Conservation (phyloP, 768 basidiomycete species). For the Leccinum ochraceum region DNA sequence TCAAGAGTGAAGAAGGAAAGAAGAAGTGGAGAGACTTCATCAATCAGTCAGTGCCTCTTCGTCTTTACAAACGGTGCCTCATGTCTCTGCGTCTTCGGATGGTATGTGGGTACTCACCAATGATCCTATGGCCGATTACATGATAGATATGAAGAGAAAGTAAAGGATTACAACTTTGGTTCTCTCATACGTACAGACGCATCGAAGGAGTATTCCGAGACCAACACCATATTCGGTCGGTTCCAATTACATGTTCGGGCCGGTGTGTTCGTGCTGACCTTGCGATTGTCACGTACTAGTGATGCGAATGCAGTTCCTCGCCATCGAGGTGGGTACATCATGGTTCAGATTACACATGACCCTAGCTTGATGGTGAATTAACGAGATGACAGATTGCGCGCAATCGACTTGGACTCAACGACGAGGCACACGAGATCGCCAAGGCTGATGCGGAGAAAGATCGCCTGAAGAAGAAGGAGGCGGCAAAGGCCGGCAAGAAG, state of each 20-base stretch:
- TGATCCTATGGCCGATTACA: not conserved
- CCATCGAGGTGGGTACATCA: slow-evolving; percentile 66
- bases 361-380: slow-evolving; percentile 3
- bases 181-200: slow-evolving; percentile 87
- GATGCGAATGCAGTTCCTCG: slow-evolving; percentile 71
- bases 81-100: not conserved
- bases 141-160: slow-evolving; percentile 79
- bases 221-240: slow-evolving; percentile 92
- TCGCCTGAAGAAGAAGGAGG: slow-evolving; percentile 59
- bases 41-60: slow-evolving; percentile 48
- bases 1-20: slow-evolving; percentile 90
- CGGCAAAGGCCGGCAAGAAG: slow-evolving; percentile 43
- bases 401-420: slow-evolving; percentile 89
- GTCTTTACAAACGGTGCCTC: slow-evolving; percentile 1
- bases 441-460: slow-evolving; percentile 61
- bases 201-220: slow-evolving; percentile 80
- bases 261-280: slow-evolving; percentile 11
- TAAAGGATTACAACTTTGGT: slow-evolving; percentile 96
- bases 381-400: slow-evolving; percentile 69
- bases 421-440: slow-evolving; percentile 78
- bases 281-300: slow-evolving; percentile 14
- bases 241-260: not conserved
- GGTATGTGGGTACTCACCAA: slow-evolving; percentile 12
- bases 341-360: slow-evolving; percentile 8
- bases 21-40: slow-evolving; percentile 91